Evolutionary conservation across 352 stramenopile genomes (phyloP), one percentile per base, ranked within the genome.

Genomic region (Thraustotheca clavata): DNA sequence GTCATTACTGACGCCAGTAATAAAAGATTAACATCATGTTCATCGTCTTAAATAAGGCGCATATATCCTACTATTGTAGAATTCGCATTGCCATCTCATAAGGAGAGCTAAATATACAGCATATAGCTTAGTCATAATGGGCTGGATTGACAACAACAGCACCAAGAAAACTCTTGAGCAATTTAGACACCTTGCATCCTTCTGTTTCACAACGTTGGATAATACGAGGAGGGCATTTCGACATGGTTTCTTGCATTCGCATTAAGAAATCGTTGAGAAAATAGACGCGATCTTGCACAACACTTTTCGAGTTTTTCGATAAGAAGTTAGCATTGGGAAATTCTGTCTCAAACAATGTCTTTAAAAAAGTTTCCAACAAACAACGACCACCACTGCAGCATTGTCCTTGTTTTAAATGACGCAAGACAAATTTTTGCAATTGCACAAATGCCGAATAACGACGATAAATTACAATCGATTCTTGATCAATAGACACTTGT

Each of bases 391-490:
- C 80, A 69, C 83, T 90, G 73, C 83, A 91, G 60, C 69, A 75
- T 31, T 65, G 62, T 43, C 73, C 60, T 63, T 89, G 76, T 59
- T 87, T 69, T 62, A 93, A 83, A 67, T 89, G 80, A 59, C 79
- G 81, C 43, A 74, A 69, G 26, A 73, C 79, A 26, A 91, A 74
- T 12, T 83, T 78, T 70, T 93, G 83, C 22, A 93, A 80, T 71
- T 93, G 78, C 63, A 91, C 71, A 67, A 93, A 93, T 47, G 81
- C 79, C 55, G 83, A 93, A 76, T 89, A 93, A 63, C 83, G 83
- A 47, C 83, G 79, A 73, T 91, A 91, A 1, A 93, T 79, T 62
- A 93, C 75, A 66, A 78, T 76, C 18, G 72, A 69, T 32, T 83
- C 73, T 62, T 76, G 76, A 59, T 71, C 82, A 33, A 73, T 69